Conservation (phyloP, 2,329 filamentous ascomycete genomes). For the Cladophialophora carrionii region DNA sequence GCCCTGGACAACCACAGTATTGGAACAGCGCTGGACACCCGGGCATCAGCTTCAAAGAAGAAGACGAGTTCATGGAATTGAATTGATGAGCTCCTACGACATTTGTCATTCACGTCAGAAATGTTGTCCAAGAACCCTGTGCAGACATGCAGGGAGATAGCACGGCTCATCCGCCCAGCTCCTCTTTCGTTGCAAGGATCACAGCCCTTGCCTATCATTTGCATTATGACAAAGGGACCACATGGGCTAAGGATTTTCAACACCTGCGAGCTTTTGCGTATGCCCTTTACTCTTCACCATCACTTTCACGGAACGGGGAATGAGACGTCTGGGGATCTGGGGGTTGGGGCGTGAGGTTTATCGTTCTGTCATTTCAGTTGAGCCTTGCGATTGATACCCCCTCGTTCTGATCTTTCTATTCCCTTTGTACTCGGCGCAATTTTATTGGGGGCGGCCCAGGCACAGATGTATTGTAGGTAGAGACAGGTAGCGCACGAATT, state of each 20-base stretch:
- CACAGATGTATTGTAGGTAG: constrained; percentile 10
- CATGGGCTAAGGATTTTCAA: not conserved
- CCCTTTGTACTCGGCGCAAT: constrained; percentile 8
- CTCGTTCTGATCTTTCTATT: constrained; percentile 29
- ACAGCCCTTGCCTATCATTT: constrained; percentile 6
- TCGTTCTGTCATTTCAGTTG: constrained; percentile 5
- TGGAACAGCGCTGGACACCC: constrained; percentile 58
- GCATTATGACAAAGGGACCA: constrained; percentile 3
- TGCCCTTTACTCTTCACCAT: constrained; percentile 9
- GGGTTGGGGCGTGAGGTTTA: constrained; percentile 7
- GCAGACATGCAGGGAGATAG: not conserved
- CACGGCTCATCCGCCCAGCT: not conserved
- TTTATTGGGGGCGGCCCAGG: not conserved
- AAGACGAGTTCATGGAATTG: constrained; percentile 85
- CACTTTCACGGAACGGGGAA: not conserved
- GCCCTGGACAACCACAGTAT: constrained; percentile 55
- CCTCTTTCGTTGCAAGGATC: not conserved
- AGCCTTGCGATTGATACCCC: constrained; percentile 32
- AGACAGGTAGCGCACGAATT: not conserved
- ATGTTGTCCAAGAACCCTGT: not conserved
- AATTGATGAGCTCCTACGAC: constrained; percentile 18
- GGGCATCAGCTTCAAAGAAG: constrained; percentile 81
- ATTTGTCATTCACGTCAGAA: not conserved
- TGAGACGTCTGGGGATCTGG: constrained; percentile 8
- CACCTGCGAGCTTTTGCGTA: not conserved